Base-by-base conservation (phyloP, 1,284 basidiomycete genomes). In the Ustilago esculenta region DNA sequence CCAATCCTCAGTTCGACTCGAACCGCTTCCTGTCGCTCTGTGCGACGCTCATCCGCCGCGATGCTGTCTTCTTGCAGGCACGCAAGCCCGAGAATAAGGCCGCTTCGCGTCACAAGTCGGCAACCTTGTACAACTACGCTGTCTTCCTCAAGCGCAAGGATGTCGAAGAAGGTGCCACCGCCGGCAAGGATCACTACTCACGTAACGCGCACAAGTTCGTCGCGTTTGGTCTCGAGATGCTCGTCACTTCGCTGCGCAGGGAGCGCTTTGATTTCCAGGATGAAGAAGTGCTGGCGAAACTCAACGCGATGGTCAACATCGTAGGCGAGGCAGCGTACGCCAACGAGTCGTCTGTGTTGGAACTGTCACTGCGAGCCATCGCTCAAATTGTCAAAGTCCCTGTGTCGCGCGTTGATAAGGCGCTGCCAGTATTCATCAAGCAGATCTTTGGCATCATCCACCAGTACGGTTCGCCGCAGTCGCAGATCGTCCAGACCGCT, bases 311-410 rank as follows among this genome's bases (percentile, higher is more conserved):
- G 84, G 89, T 97, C 17, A 85, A 88, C 32, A 87, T 90, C 11
- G 90, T 98, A 44, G 96, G 94, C 30, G 95, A 98, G 80, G 91
- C 92, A 0, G 87, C 98, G 0, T 98, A 97, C 82, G 91, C 94
- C 5, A 88, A 87, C 32, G 90, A 90, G 46, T 87, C 90, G 7
- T 85, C 88, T 14, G 91, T 98, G 14, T 85, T 97, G n/a, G 84
- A 87, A 10, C 86, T 90, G 0, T 91, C 90, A 8, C 84, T 98
- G 65, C 92, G 90, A 76, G 90, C 90, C 1, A 88, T 90, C 0
- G 89, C 92, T 0, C 89, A 89, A 12, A 89, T 98, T 51, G 86
- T 90, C 24, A 92, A 90, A 73, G 94, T 91, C 74, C 94, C 95
- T 1, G 84, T 98, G 9, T 88, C 89, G 55, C 87, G 88, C 24